These are phyloP conservation scores for Dichotomocladium elegans DNA, from an alignment of 371 early-diverging fungal genomes.

Conservation along the genomic window DNA sequence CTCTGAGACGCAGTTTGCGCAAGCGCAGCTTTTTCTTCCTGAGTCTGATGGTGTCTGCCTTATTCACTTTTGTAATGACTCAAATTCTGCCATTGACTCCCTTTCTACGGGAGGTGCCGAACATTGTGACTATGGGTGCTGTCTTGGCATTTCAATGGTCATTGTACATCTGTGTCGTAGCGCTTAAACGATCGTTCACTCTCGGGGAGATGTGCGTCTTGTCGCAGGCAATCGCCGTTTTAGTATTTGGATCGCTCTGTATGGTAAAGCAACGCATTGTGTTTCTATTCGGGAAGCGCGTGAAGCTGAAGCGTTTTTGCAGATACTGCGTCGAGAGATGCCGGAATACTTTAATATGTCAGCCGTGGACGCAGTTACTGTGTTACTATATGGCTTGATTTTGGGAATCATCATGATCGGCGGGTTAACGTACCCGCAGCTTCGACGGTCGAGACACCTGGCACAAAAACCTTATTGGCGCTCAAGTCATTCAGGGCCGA, in stretches of 20 bases:
- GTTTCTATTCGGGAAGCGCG: neutral
- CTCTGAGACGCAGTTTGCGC: constrained; percentile 28
- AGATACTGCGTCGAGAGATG: constrained; percentile 22
- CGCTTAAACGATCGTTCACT: constrained; percentile 57
- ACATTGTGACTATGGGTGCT: constrained; percentile 21
- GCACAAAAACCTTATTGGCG: constrained; percentile 52
- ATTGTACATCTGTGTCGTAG: constrained; percentile 37
- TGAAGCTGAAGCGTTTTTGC: neutral
- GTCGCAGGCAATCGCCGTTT: constrained; percentile 54
- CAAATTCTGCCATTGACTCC: constrained; percentile 18
- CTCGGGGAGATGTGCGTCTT: constrained; percentile 66
- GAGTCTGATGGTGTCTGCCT: constrained; percentile 26
- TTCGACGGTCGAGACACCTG: constrained; percentile 46
- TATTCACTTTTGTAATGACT: constrained; percentile 26
- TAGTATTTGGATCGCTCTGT: constrained; percentile 18
- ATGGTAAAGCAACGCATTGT: constrained; percentile 15
- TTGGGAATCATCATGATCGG: constrained; percentile 73
- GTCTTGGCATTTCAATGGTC: constrained; percentile 38
- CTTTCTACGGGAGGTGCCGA: constrained; percentile 19
- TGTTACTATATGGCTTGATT: constrained; percentile 49
- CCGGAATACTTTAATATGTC: constrained; percentile 21
- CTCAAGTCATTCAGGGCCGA: constrained; percentile 5
- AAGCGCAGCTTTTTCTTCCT: constrained; percentile 37
- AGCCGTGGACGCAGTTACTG: constrained; percentile 25
- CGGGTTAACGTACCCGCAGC: constrained; percentile 44